Evolutionary conservation across 805 yeast species (phyloP), one percentile per base, ranked within the genome.

Genomic region (Schizosaccharomyces cryophilus): DNA sequence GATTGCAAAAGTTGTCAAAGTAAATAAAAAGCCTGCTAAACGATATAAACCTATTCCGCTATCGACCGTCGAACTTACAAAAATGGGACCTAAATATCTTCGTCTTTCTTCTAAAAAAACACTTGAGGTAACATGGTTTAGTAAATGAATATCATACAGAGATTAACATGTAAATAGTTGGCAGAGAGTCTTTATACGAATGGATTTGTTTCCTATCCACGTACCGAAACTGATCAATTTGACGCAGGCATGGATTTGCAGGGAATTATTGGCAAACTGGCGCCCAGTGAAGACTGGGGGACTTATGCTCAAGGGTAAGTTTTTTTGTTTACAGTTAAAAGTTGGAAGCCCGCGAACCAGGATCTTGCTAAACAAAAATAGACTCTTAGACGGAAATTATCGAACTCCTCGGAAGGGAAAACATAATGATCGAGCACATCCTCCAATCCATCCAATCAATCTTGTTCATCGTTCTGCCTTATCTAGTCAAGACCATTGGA

Each of bases 371-470:
- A 56, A n/a, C n/a, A 24, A 56, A 19, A 17, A n/a, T n/a, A 59
- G 54, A 5, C 61, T 78, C 6, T 70, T 71, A 7, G 72, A 70
- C 2, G 76, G 75, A 42, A 77, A 75, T n/a, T 85, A 78, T 66
- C 67, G 75, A n/a, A 67, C 67, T 3, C 98, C 99, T 0, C 73
- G 97, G 60, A 75, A 76, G 48, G 99, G 99, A 4, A 77, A 74
- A 13, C 83, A 86, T 68, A 85, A 88, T 68, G 99, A 93, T 72
- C 82, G 87, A 68, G 97, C 98, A 29, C 99, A 93, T 77, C 97
- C 98, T 4, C 96, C 99, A 0, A 93, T 93, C 62, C 96, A 93
- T 70, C 99, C 99, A 0, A 81, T 87, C 11, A 67, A 64, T 15
- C 66, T 66, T 5, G 68, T 65, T 2, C 61, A 63, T 0, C 61